phyloP scores from a whole-genome alignment of 495 filamentous ascomycete species.

The Talaromyces thailandensis region DNA sequence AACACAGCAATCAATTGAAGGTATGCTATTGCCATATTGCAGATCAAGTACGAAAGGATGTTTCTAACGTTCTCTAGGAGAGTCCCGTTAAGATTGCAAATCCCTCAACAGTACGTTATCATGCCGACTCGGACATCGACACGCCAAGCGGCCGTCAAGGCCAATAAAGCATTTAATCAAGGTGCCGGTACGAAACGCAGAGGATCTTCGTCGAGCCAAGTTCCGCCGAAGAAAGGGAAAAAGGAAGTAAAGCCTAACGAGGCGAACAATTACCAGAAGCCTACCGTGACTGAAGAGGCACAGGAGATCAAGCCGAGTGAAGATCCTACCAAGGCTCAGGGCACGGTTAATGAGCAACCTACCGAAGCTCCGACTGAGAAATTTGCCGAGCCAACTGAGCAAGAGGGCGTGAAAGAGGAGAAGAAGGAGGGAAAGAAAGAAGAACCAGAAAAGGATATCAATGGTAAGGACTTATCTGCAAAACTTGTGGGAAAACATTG shows the following conservation, averaged over 20 bases:
- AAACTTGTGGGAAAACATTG: background rate
- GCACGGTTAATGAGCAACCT: conserved; percentile 1
- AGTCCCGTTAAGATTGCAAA: background rate
- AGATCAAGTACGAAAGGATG: background rate
- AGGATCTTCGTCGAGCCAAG: conserved; percentile 14
- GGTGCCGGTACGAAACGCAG: conserved; percentile 29
- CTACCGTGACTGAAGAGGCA: conserved; percentile 1
- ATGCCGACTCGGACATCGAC: conserved; percentile 27
- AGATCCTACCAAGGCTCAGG: background rate
- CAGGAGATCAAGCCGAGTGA: background rate
- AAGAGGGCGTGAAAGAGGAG: conserved; percentile 1
- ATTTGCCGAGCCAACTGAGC: background rate
- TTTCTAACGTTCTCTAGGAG: conserved; percentile 3
- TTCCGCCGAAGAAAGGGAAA: conserved; percentile 24
- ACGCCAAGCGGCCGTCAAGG: conserved; percentile 35
- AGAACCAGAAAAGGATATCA: conserved; percentile 26
- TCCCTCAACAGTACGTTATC: background rate
- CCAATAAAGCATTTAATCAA: conserved; percentile 32
- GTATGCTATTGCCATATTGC: background rate
- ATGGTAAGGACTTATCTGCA: background rate
- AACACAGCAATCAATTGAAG: background rate
- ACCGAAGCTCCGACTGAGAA: conserved; percentile 3
- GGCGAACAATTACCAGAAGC: background rate
- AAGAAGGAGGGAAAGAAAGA: conserved; percentile 14
- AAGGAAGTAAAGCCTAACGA: conserved; percentile 12